These are phyloP conservation scores for Scheffersomyces coipomensis DNA, from an alignment of 805 yeast species.

Conservation along the genomic window DNA sequence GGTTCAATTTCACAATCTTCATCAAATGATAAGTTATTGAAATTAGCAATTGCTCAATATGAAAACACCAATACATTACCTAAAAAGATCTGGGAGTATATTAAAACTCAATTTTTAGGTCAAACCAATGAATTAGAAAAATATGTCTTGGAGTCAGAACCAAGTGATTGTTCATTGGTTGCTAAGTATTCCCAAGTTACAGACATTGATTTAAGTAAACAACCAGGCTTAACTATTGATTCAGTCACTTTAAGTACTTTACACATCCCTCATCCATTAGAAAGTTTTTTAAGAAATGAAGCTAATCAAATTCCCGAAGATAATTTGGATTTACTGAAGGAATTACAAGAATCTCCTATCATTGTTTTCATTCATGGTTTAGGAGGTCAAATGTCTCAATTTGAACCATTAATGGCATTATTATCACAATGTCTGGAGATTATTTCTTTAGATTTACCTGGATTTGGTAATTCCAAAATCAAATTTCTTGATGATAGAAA, in stretches of 20 bases:
- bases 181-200: constrained; percentile 47
- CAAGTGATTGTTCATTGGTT: constrained; percentile 55
- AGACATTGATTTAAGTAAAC: constrained; percentile 29
- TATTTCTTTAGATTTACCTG: constrained; percentile 79
- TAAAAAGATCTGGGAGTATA: constrained; percentile 24
- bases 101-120: constrained; percentile 20
- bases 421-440: constrained; percentile 64
- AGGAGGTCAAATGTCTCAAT: constrained; percentile 88
- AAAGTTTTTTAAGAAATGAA: constrained; percentile 25
- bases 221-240: constrained; percentile 21
- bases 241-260: constrained; percentile 39
- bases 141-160: constrained; percentile 39
- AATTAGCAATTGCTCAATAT: constrained; percentile 9
- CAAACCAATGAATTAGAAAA: constrained; percentile 39
- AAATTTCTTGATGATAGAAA: constrained; percentile 13
- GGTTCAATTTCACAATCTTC: constrained; percentile 1
- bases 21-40: constrained; percentile 1
- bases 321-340: constrained; percentile 22
- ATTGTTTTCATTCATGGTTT: constrained; percentile 78
- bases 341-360: constrained; percentile 53
- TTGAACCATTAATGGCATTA: constrained; percentile 67
- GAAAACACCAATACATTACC: constrained; percentile 16
- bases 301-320: constrained; percentile 11
- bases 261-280: constrained; percentile 52
- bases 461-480: constrained; percentile 63